phyloP scores from a whole-genome alignment of 2,329 filamentous ascomycete genomes.

The Zasmidium angulare region DNA sequence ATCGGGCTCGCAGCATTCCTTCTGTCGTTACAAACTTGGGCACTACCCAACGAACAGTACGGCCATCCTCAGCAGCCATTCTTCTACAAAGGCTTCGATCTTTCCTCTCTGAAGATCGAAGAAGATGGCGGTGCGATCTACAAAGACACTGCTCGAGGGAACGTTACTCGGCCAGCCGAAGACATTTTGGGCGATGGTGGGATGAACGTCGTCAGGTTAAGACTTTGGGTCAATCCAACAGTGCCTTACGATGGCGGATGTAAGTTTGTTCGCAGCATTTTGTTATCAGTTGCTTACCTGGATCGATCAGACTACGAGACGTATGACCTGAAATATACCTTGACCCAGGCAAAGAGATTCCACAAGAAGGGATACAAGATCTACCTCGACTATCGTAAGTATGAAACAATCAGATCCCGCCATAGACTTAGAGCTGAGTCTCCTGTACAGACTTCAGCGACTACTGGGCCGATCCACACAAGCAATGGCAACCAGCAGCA shows the following conservation, averaged over 20 bases:
- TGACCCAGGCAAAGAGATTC: slow-evolving; percentile 37
- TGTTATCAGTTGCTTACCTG: not conserved
- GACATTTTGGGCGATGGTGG: slow-evolving; percentile 38
- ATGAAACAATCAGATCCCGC: slow-evolving; percentile 18
- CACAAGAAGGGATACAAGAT: slow-evolving; percentile 38
- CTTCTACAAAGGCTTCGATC: slow-evolving; percentile 42
- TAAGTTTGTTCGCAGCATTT: not conserved
- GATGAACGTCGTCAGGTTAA: slow-evolving; percentile 37
- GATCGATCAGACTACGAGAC: slow-evolving; percentile 20
- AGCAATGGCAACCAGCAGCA: slow-evolving; percentile 35
- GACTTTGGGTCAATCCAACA: slow-evolving; percentile 33
- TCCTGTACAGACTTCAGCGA: slow-evolving; percentile 1
- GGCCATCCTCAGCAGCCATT: slow-evolving; percentile 13
- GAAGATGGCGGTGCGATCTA: slow-evolving; percentile 39
- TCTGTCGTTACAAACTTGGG: not conserved
- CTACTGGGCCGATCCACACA: slow-evolving; percentile 35
- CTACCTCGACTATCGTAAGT: slow-evolving; percentile 38
- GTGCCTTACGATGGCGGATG: slow-evolving; percentile 29
- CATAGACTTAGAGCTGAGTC: not conserved
- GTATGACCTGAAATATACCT: slow-evolving; percentile 36
- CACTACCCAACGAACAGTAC: not conserved
- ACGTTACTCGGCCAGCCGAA: slow-evolving; percentile 37
- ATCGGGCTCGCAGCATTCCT: no score
- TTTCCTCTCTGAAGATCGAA: slow-evolving; percentile 39
- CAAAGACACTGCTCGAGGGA: slow-evolving; percentile 39